These are phyloP conservation scores for Fusarium caatingaense DNA, from an alignment of 2,329 filamentous ascomycete genomes.

Conservation along the genomic window DNA sequence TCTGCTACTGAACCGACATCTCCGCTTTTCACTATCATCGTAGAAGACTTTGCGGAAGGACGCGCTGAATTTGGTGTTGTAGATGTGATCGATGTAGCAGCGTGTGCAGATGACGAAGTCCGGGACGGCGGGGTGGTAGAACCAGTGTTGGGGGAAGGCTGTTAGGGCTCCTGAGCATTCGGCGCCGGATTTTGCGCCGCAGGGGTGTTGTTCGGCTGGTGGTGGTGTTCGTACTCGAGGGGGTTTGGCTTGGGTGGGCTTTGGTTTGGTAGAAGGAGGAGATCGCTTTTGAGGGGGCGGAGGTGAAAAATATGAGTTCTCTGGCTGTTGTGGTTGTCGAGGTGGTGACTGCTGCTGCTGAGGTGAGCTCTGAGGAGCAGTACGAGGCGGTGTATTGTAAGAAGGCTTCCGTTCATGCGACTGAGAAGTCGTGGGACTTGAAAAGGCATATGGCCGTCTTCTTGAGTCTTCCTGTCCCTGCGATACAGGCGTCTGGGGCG, in stretches of 20 bases:
- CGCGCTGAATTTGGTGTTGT: constrained; percentile 44
- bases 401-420: not conserved
- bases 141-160: constrained; percentile 52
- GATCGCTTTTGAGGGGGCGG: not conserved
- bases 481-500: not conserved
- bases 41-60: constrained; percentile 42
- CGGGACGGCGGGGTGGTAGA: constrained; percentile 49
- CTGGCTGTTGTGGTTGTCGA: not conserved
- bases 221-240: constrained; percentile 30
- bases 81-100: constrained; percentile 55
- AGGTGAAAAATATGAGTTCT: not conserved
- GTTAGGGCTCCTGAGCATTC: constrained; percentile 45
- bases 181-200: constrained; percentile 33
- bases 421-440: not conserved
- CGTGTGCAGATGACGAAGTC: constrained; percentile 52
- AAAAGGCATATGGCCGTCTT: not conserved
- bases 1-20: constrained; percentile 51
- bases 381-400: not conserved
- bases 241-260: not conserved
- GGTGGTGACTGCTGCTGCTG: not conserved
- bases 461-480: not conserved
- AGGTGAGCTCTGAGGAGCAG: not conserved
- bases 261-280: not conserved
- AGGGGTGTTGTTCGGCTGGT: constrained; percentile 24
- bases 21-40: constrained; percentile 45